These are phyloP conservation scores for Fusarium stilboides DNA, from an alignment of 2,329 filamentous ascomycete genomes.

Conservation along the genomic window DNA sequence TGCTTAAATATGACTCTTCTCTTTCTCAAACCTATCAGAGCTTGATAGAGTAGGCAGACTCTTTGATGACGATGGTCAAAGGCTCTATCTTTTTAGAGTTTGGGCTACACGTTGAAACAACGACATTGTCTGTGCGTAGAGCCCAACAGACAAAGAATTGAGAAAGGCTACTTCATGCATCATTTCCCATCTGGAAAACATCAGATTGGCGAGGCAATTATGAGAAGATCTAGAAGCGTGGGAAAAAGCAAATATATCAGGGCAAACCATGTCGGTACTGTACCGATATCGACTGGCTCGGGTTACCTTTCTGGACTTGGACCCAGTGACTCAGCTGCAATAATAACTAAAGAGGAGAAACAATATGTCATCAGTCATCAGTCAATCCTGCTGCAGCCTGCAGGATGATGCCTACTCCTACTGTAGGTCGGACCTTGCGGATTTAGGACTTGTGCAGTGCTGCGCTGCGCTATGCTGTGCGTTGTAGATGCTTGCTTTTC, in stretches of 20 bases:
- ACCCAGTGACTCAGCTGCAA: neutral
- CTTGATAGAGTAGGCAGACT: conserved; percentile 16
- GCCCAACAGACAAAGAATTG: neutral
- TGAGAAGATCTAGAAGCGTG: neutral
- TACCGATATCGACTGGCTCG: neutral
- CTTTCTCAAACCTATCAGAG: neutral
- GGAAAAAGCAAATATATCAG: conserved; percentile 14
- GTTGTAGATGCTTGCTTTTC: neutral
- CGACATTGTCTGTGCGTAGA: neutral
- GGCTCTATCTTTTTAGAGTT: conserved; percentile 5
- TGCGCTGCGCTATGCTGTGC: too few relatives aligned
- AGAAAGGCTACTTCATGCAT: neutral
- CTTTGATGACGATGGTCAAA: neutral
- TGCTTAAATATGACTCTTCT: conserved; percentile 5
- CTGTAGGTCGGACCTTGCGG: conserved; percentile 7
- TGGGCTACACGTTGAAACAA: neutral
- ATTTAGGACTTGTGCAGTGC: conserved; percentile 3
- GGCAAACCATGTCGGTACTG: neutral
- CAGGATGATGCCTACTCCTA: conserved; percentile 1
- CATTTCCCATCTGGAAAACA: neutral
- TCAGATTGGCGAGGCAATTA: neutral
- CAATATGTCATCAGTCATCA: too few relatives aligned
- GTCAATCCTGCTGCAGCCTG: conserved; percentile 10
- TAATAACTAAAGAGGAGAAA: neutral
- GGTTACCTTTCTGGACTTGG: neutral